These are phyloP conservation scores for Phycomyces nitens DNA, from an alignment of 192 early-diverging fungal genomes.

Conservation along the genomic window DNA sequence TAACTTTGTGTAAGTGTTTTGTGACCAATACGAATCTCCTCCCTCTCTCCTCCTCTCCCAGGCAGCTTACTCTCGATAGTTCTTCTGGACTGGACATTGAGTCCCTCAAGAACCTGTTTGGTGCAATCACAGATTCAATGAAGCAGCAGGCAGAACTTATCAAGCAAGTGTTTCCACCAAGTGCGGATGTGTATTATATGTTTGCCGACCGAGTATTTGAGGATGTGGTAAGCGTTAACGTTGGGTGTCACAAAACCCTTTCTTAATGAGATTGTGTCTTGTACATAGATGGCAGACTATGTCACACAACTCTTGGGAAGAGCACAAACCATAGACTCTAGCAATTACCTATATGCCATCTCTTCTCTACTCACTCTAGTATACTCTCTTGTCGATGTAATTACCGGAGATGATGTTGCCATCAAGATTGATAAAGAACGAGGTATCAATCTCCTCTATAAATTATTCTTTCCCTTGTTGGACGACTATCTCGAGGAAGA, in stretches of 20 bases:
- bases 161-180: conserved; percentile 62
- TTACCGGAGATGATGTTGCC: conserved; percentile 37
- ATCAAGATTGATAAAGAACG: conserved; percentile 46
- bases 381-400: conserved; percentile 50
- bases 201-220: conserved; percentile 81
- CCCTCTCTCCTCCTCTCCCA: not conserved
- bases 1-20: conserved; percentile 47
- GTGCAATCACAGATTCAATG: conserved; percentile 62
- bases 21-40: not conserved
- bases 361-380: conserved; percentile 57
- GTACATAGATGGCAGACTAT: conserved; percentile 65
- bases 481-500: conserved; percentile 68
- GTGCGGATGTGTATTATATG: conserved; percentile 64
- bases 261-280: not conserved
- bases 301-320: conserved; percentile 56
- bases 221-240: conserved; percentile 50
- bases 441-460: conserved; percentile 50
- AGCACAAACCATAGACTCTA: conserved; percentile 56
- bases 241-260: not conserved
- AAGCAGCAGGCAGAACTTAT: conserved; percentile 63
- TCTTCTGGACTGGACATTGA: conserved; percentile 28
- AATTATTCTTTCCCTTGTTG: conserved; percentile 62
- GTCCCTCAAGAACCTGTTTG: conserved; percentile 59
- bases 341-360: conserved; percentile 68
- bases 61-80: not conserved